Percentiles rank a stretch among this genome's conserved stretches.
Evolutionary conservation across 1,284 basidiomycete species (phyloP).

Genomic region (Tremellales sp.): DNA sequence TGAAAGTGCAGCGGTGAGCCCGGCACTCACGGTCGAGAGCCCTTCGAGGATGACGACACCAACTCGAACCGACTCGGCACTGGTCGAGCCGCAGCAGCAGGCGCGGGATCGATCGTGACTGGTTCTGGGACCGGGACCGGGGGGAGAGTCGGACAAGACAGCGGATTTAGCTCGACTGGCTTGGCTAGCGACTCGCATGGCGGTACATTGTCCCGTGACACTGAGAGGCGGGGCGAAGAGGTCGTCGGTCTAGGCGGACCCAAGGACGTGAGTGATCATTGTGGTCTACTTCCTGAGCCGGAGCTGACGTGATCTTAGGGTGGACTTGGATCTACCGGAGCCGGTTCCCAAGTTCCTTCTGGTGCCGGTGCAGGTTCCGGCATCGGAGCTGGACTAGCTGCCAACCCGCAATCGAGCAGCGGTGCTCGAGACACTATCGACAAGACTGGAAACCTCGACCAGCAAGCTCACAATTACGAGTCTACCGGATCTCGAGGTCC

Average conservation of each 20-base stretch:
- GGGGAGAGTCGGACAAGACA: too few species aligned
- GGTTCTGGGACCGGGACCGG: too few species aligned
- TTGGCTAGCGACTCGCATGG: not conserved
- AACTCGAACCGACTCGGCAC: not conserved
- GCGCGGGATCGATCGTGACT: too few species aligned
- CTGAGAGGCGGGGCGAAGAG: not conserved
- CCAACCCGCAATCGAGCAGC: not conserved
- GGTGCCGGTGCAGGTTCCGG: not conserved
- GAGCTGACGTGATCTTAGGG: too few species aligned
- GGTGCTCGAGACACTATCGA: slow-evolving; percentile 3
- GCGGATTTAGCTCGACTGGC: too few species aligned
- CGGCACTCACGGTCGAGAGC: slow-evolving; percentile 33
- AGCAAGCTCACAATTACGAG: slow-evolving; percentile 20
- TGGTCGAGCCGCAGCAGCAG: not conserved
- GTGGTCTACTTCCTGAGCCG: too few species aligned
- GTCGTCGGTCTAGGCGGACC: not conserved
- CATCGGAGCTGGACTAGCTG: not conserved
- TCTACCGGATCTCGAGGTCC: slow-evolving; percentile 18
- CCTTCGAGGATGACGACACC: slow-evolving; percentile 19
- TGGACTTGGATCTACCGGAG: too few species aligned
- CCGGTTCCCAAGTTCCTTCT: too few species aligned
- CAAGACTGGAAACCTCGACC: slow-evolving; percentile 19
- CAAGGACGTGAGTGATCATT: not conserved
- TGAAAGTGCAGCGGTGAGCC: slow-evolving; percentile 18
- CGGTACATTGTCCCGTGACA: not conserved